A percentile compares a stretch with the other conserved stretches of the same genome.
Conservation (phyloP, 352 stramenopile species). For the Nothophytophthora sp. region DNA sequence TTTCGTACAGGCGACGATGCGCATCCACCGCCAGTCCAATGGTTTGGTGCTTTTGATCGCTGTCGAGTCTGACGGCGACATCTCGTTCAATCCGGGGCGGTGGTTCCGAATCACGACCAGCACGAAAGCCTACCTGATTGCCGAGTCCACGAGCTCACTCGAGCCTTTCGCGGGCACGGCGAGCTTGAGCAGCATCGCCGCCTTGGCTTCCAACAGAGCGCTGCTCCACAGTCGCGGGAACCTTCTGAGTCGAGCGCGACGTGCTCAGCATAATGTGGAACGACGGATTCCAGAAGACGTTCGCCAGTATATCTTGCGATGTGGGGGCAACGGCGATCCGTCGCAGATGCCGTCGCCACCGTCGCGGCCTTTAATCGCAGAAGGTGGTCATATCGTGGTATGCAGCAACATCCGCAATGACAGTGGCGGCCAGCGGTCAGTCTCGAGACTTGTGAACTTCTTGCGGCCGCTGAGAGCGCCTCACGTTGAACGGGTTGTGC, state of each 20-base stretch:
- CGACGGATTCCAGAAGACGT: constrained; percentile 60
- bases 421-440: constrained; percentile 51
- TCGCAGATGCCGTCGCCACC: constrained; percentile 45
- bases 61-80: constrained; percentile 63
- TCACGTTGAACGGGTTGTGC: constrained; percentile 64
- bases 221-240: constrained; percentile 42
- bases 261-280: constrained; percentile 75
- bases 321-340: constrained; percentile 22
- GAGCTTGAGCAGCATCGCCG: constrained; percentile 26
- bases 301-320: constrained; percentile 60
- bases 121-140: constrained; percentile 78
- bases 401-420: constrained; percentile 79
- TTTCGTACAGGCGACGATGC: constrained; percentile 71
- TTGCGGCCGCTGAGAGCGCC: constrained; percentile 69
- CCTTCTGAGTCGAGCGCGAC: constrained; percentile 49
- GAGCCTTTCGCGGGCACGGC: constrained; percentile 36
- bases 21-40: constrained; percentile 70
- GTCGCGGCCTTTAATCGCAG: constrained; percentile 36
- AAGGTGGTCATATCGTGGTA: constrained; percentile 77
- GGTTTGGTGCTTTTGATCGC: constrained; percentile 78
- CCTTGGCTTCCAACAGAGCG: constrained; percentile 29
- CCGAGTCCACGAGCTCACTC: constrained; percentile 63
- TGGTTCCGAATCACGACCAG: constrained; percentile 47
- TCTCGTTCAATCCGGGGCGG: constrained; percentile 76
- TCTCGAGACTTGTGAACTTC: constrained; percentile 76